Percentiles rank a stretch among this genome's conserved stretches.
These are phyloP conservation scores for Pelargonium fulgidum DNA, from an alignment of 441 rosid genomes.

Conservation along the genomic window DNA sequence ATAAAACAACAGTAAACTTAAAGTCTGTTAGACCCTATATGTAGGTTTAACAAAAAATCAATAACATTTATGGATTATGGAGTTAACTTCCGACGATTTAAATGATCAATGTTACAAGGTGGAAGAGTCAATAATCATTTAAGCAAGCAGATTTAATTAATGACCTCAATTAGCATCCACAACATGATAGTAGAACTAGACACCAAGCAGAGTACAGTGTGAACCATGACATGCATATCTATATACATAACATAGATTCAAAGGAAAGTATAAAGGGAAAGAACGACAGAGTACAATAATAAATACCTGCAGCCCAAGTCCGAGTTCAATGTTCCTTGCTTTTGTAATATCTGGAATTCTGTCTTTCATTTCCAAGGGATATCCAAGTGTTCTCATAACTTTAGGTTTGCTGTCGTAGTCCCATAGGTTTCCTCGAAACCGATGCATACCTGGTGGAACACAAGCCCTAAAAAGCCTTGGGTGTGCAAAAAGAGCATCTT, in stretches of 20 bases:
- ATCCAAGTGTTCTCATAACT: conserved; percentile 69
- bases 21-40: background rate
- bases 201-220: background rate
- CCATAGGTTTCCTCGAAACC: conserved; percentile 93
- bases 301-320: conserved; percentile 83
- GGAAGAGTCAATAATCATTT: background rate
- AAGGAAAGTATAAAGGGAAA: conserved; percentile 1
- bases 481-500: conserved; percentile 84
- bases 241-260: background rate
- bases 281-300: background rate
- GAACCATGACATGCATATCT: background rate
- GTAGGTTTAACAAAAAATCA: background rate
- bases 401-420: conserved; percentile 81
- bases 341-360: conserved; percentile 81
- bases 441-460: conserved; percentile 95
- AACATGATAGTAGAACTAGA: background rate
- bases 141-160: background rate
- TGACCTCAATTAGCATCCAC: background rate
- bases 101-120: background rate
- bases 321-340: conserved; percentile 90
- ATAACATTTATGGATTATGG: background rate
- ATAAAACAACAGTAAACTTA: background rate
- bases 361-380: conserved; percentile 58
- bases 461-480: conserved; percentile 98
- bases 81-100: background rate